A percentile compares a stretch with the other conserved stretches of the same genome.
phyloP scores from a whole-genome alignment of 345 rosid species.

The Murraya paniculata region DNA sequence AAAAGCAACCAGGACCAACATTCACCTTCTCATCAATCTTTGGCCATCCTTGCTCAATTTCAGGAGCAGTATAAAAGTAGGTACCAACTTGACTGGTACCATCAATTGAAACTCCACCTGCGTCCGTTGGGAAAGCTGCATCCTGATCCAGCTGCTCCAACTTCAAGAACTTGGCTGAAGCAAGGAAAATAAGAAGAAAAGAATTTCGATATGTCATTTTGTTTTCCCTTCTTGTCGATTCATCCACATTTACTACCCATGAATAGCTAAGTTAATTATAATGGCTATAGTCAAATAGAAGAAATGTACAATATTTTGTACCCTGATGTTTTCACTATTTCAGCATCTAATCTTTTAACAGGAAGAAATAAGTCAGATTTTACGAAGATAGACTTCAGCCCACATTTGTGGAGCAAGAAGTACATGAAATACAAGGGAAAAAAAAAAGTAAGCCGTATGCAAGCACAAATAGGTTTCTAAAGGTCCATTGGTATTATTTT shows the following conservation, averaged over 20 bases:
- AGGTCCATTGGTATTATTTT: neutral
- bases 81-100: constrained; percentile 97
- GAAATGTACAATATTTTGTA: neutral
- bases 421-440: neutral
- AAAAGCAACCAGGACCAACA: constrained; percentile 12
- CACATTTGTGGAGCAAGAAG: neutral
- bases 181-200: constrained; percentile 10
- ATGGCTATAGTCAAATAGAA: neutral
- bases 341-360: neutral
- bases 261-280: neutral
- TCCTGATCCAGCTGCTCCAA: constrained; percentile 94
- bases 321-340: neutral
- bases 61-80: constrained; percentile 95
- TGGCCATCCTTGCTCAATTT: constrained; percentile 98
- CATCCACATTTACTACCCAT: neutral
- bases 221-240: neutral
- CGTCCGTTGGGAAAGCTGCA: constrained; percentile 49
- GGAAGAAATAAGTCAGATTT: neutral
- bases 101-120: constrained; percentile 70
- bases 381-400: neutral
- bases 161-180: constrained; percentile 91
- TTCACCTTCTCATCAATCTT: constrained; percentile 95
- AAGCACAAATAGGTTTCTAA: neutral
- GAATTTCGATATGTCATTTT: constrained; percentile 2
- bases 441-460: neutral